phyloP scores from a whole-genome alignment of 2,329 filamentous ascomycete species.

The Coniosporium tulheliwenetii region DNA sequence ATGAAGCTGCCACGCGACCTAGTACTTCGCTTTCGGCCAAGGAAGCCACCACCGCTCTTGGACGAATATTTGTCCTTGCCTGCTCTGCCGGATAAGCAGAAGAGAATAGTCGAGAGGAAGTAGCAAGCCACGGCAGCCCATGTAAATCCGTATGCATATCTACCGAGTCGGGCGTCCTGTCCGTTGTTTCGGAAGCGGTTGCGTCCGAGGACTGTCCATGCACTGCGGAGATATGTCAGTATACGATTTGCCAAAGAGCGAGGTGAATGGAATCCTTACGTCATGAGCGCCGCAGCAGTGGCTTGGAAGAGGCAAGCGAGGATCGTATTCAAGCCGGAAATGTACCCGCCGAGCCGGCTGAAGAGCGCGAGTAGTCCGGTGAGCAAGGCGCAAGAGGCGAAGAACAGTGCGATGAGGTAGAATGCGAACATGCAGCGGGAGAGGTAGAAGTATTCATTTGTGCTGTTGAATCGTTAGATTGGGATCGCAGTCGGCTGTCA shows the following conservation, averaged over 20 bases:
- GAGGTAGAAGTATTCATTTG: conserved; percentile 60
- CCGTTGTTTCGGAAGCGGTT: conserved; percentile 44
- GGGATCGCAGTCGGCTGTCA: conserved; percentile 1
- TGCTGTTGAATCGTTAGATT: conserved; percentile 18
- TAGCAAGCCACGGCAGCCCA: conserved; percentile 57
- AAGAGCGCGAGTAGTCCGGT: conserved; percentile 53
- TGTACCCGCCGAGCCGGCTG: conserved; percentile 52
- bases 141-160: conserved; percentile 59
- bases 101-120: conserved; percentile 50
- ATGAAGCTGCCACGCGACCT: conserved; percentile 35
- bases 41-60: conserved; percentile 25
- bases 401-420: conserved; percentile 71
- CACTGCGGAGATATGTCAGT: conserved; percentile 25
- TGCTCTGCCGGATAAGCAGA: conserved; percentile 44
- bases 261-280: conserved; percentile 35
- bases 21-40: conserved; percentile 34
- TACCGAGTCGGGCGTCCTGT: conserved; percentile 45
- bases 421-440: conserved; percentile 91
- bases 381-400: conserved; percentile 53
- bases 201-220: conserved; percentile 54
- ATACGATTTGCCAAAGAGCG: conserved; percentile 1
- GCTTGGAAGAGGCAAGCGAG: conserved; percentile 55
- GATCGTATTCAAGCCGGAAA: conserved; percentile 42
- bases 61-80: conserved; percentile 20
- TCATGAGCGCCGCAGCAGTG: conserved; percentile 56